Conservation (phyloP, 208 protist genomes). For the Trypanosoma cruzi region DNA sequence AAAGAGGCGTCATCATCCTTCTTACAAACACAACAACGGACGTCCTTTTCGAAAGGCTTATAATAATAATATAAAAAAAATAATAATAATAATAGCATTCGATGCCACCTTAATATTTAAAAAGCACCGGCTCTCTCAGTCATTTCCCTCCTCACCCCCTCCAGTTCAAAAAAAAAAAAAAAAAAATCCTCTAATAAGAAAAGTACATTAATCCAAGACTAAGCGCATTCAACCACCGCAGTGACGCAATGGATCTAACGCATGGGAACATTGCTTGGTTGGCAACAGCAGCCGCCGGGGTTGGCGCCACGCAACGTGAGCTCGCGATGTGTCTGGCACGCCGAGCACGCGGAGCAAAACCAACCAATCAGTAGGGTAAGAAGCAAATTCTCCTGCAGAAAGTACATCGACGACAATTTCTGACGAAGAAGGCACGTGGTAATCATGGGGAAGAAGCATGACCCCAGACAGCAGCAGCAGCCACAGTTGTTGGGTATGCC, state of each 20-base stretch:
- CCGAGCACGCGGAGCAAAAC: slow-evolving; percentile 23
- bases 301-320: slow-evolving; percentile 17
- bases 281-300: slow-evolving; percentile 14
- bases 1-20: background rate
- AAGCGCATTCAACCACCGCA: background rate
- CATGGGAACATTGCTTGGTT: background rate
- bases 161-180: too few species aligned
- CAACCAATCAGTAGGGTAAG: background rate
- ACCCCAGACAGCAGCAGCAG: slow-evolving; percentile 4
- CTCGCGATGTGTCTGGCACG: slow-evolving; percentile 33
- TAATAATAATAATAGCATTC: too few species aligned
- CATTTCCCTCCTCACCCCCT: too few species aligned
- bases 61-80: too few species aligned
- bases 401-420: slow-evolving; percentile 14
- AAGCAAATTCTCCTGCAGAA: slow-evolving; percentile 11
- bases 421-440: slow-evolving; percentile 9
- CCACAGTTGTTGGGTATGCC: background rate
- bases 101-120: too few species aligned
- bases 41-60: too few species aligned
- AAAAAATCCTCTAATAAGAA: background rate
- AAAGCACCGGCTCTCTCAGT: too few species aligned
- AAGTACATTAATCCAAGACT: background rate
- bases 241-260: background rate
- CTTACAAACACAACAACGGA: too few species aligned
- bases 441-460: background rate